These are phyloP conservation scores for Globisporangium camurandrum DNA, from an alignment of 352 stramenopile species.

Conservation along the genomic window DNA sequence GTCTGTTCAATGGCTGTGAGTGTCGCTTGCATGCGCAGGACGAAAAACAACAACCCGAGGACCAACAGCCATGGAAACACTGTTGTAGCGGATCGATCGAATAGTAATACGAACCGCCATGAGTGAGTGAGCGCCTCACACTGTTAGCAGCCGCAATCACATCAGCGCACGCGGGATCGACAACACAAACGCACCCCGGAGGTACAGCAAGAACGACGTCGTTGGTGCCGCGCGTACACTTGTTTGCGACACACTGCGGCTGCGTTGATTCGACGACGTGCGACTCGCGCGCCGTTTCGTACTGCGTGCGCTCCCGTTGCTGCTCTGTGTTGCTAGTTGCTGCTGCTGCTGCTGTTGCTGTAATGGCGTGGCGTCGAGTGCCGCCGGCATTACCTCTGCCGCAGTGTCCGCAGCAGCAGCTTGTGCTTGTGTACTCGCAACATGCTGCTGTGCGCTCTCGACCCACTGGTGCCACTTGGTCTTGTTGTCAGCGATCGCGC, in stretches of 20 bases:
- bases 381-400: too few relatives aligned
- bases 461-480: conserved; percentile 68
- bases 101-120: too few relatives aligned
- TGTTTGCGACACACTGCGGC: not conserved
- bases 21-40: conserved; percentile 47
- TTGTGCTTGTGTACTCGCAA: conserved; percentile 10
- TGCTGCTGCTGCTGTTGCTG: too few relatives aligned
- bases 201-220: conserved; percentile 13
- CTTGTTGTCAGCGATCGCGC: conserved; percentile 68
- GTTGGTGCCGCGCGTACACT: not conserved
- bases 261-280: conserved; percentile 1
- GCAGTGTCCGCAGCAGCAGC: too few relatives aligned
- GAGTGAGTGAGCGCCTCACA: not conserved
- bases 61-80: conserved; percentile 70
- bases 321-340: not conserved
- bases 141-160: too few relatives aligned
- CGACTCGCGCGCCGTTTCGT: conserved; percentile 10
- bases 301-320: not conserved
- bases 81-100: conserved; percentile 4
- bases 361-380: too few relatives aligned
- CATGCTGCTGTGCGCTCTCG: conserved; percentile 45
- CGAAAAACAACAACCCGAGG: conserved; percentile 47
- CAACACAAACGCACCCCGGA: conserved; percentile 9
- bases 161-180: too few relatives aligned
- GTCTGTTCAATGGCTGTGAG: conserved; percentile 51